Evolutionary conservation across 805 yeast species (phyloP), one percentile per base, ranked within the genome.

Genomic region (Zygoascus biomembranicola): DNA sequence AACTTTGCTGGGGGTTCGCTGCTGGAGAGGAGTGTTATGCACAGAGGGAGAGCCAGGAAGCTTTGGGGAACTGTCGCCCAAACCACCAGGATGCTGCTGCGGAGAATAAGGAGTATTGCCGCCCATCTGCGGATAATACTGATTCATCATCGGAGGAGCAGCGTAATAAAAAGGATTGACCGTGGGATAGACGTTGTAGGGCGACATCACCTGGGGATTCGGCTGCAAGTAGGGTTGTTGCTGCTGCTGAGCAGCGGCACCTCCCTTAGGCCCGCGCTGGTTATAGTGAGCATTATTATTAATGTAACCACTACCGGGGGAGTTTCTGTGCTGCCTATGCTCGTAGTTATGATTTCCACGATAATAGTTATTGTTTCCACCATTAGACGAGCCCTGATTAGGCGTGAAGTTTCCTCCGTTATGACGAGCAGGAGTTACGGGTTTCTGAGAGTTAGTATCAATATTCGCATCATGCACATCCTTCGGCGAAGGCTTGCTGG

Each of bases 1-100:
- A 9, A 23, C 26, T 37, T 53, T 53, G 31, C 26, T 23, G 13
- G 48, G 41, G 8, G 43, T 39, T 23, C 37, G 39, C 43, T 43
- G 52, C 11, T 52, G 32, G 19, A 50, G 20, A 5, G 51, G 45
- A 50, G 48, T 13, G 31, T 39, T 39, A 31, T 23, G 52, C 13
- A 52, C 54, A 28, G 47, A 53, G n/a, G 52, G 47, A 47, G 52
- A 32, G n/a, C 52, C 44, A 13, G 39, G 28, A 4, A 28, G 43
- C 20, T 50, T 46, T 13, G 49, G 41, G 9, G 44, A 42, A 19
- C 26, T 42, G 8, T 16, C 26, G 8, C 44, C 44, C 39, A 35
- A n/a, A 26, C 32, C 51, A 37, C 44, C 44, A 46, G 49, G 41
- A 16, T 46, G 16, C n/a, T 41, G 51, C 44, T 43, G 45, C 14